A percentile compares a stretch with the other conserved stretches of the same genome.
These are phyloP conservation scores for Salix brachista DNA, from an alignment of 345 rosid species.

Conservation along the genomic window DNA sequence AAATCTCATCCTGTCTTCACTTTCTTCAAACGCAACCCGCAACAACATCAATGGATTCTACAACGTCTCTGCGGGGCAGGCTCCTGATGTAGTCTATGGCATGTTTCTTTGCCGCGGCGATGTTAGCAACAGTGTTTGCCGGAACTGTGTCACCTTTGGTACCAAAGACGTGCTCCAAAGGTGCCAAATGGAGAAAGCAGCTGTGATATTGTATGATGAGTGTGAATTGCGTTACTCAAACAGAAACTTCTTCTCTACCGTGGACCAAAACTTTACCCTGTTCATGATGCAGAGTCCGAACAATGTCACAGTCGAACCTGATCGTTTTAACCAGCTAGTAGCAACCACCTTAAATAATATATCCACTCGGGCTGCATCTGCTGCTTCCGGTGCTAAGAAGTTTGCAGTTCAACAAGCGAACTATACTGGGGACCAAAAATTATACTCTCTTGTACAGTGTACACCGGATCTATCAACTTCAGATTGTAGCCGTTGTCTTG, in stretches of 20 bases:
- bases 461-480: slow-evolving; percentile 36
- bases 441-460: slow-evolving; percentile 51
- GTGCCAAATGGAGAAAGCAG: slow-evolving; percentile 30
- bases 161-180: not conserved
- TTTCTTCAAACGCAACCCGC: not conserved
- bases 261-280: accelerated
- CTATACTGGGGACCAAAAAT: slow-evolving; percentile 9
- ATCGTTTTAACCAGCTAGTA: slow-evolving; percentile 13
- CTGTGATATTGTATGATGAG: slow-evolving; percentile 36
- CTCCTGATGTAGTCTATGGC: slow-evolving; percentile 7
- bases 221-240: slow-evolving; percentile 50
- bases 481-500: slow-evolving; percentile 36
- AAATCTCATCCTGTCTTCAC: slow-evolving; percentile 4
- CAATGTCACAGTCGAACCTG: slow-evolving; percentile 3
- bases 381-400: slow-evolving; percentile 22
- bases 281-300: not conserved
- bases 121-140: slow-evolving; percentile 12
- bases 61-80: not conserved
- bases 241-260: slow-evolving; percentile 23
- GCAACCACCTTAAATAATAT: not conserved
- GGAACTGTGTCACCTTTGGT: slow-evolving; percentile 31
- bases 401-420: slow-evolving; percentile 26
- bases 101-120: slow-evolving; percentile 21
- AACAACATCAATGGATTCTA: not conserved
- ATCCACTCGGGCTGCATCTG: slow-evolving; percentile 15